Conservation (phyloP, 1,284 basidiomycete genomes). For the Stygiomarasmius scandens region DNA sequence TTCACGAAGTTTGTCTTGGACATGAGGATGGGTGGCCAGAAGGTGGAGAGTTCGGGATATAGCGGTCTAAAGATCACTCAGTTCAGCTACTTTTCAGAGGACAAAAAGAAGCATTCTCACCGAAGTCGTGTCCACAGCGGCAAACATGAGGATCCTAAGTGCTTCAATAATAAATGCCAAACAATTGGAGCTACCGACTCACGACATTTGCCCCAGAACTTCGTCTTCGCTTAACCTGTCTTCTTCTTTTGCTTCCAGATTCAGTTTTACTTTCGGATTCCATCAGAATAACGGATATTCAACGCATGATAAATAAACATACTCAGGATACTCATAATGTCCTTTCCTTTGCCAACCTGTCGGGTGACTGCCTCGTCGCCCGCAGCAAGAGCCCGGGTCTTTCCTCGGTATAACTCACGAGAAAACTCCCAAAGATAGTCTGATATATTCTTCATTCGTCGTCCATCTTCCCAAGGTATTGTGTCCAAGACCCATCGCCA, state of each 20-base stretch:
- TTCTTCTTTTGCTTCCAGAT: slow-evolving; percentile 32
- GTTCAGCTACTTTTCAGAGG: too few species aligned
- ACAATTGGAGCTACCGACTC: slow-evolving; percentile 7
- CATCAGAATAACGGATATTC: neutral
- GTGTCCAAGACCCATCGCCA: slow-evolving; percentile 37
- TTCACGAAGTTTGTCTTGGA: slow-evolving; percentile 24
- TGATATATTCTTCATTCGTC: slow-evolving; percentile 35
- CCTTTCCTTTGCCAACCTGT: slow-evolving; percentile 41
- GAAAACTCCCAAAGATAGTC: slow-evolving; percentile 42
- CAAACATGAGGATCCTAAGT: slow-evolving; percentile 29
- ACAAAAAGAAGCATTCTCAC: too few species aligned
- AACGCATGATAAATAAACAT: slow-evolving; percentile 17
- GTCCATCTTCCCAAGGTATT: slow-evolving; percentile 36
- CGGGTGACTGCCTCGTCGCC: slow-evolving; percentile 34
- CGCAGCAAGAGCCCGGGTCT: slow-evolving; percentile 36
- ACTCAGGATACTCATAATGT: slow-evolving; percentile 51
- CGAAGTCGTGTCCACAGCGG: slow-evolving; percentile 34
- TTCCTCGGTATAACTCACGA: slow-evolving; percentile 38
- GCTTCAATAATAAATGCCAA: too few species aligned
- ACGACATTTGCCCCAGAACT: slow-evolving; percentile 30
- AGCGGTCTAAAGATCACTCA: slow-evolving; percentile 15
- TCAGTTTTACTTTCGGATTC: slow-evolving; percentile 30
- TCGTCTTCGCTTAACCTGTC: slow-evolving; percentile 36
- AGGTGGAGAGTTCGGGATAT: slow-evolving; percentile 26
- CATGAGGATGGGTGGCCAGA: slow-evolving; percentile 24